Percentiles rank a stretch among this genome's conserved stretches.
Evolutionary conservation across 2,329 filamentous ascomycete genomes (phyloP).

Genomic region (Madurella mycetomatis): DNA sequence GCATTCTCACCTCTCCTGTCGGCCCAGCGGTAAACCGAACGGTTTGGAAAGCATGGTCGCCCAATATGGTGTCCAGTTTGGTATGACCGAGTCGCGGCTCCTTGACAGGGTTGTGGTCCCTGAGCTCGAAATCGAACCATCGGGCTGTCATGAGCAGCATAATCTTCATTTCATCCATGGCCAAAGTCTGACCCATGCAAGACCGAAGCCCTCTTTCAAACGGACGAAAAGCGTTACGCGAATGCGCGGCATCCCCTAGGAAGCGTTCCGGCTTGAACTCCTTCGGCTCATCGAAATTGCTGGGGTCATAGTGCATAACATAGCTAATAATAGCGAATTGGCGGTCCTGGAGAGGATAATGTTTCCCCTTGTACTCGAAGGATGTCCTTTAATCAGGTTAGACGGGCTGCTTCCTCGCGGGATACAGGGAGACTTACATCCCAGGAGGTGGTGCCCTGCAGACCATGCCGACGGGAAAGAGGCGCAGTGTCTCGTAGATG

Average conservation of each 20-base stretch:
- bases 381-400: background rate
- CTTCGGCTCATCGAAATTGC: background rate
- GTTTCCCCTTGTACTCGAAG: background rate
- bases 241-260: background rate
- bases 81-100: no score
- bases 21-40: no score
- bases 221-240: background rate
- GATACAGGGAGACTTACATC: no score
- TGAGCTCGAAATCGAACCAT: background rate
- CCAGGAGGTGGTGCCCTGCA: no score
- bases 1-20: no score
- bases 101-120: no score
- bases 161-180: conserved; percentile 1
- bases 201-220: background rate
- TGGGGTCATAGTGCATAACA: background rate
- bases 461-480: background rate
- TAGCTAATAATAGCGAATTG: background rate
- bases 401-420: no score
- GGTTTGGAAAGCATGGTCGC: no score
- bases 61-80: no score
- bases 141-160: background rate
- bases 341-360: background rate
- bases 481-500: background rate
- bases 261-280: background rate
- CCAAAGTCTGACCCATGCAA: conserved; percentile 1